Base-by-base conservation (phyloP, 371 early-diverging fungal genomes). In the Caulochytrium protostelioides region DNA sequence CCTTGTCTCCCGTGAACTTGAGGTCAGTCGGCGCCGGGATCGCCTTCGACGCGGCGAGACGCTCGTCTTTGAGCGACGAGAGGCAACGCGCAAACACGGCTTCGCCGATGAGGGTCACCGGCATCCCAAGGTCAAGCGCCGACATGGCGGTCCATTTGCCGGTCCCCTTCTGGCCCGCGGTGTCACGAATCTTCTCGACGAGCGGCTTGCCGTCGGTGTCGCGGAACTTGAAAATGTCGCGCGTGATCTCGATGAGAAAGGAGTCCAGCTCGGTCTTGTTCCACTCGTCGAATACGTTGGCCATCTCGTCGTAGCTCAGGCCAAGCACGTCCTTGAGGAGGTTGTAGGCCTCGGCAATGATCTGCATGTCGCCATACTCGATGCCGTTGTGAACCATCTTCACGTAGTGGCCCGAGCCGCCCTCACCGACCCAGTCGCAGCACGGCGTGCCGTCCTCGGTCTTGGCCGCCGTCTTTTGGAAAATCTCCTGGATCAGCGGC, bases 301-400 rank as follows among this genome's bases (percentile, higher is more conserved):
- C 73, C 69, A 95, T 83, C 58, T 94, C 83, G 40, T 80, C 83
- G 50, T 79, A 62, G 37, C 54, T 40, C 37, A 81, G 50, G 30
- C 76, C 79, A 28, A 87, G 65, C 43, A 74, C 74, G 39, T 79
- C 76, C 59, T 76, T 76, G 62, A 95, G 57, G 50, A 94, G 65
- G 40, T 81, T 75, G 65, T 92, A 98, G 37, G 83, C 81, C 69
- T 98, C 98, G 47, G 79, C 74, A 43, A 97, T 83, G 62, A 98
- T 71, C 61, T 91, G 94, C 98, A 98, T 97, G 57, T 92, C 95
- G 41, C 94, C 97, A 57, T 98, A 98, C 59, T 98, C 98, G 49
- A 98, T 98, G 53, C 97, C 97, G 65, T 97, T 98, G 76, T 97
- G 98, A 30, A 98, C 97, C 90, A 95, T 97, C 74, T 98, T 97